phyloP scores from a whole-genome alignment of 306 rosid genomes.

The Sindora glabra region DNA sequence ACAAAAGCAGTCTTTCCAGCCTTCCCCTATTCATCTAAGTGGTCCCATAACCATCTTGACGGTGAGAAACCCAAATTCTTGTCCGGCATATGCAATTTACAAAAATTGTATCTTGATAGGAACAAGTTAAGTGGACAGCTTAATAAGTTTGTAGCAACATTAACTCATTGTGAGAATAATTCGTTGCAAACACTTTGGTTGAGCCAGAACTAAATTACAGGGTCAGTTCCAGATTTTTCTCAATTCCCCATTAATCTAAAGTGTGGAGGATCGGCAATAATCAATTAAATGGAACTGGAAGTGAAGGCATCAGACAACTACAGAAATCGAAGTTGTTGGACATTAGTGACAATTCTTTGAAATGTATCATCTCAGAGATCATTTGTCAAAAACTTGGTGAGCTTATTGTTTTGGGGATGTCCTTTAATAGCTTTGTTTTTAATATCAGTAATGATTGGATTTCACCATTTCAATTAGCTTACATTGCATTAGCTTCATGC shows the following conservation, averaged over 20 bases:
- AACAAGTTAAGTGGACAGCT: not conserved
- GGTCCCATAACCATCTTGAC: not conserved
- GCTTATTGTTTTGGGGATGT: not conserved
- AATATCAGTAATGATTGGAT: not conserved
- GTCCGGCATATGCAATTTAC: not conserved
- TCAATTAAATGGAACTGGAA: not conserved
- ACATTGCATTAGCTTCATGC: not conserved
- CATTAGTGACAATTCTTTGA: not conserved
- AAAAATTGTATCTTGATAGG: rapidly evolving
- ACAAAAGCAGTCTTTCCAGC: not conserved
- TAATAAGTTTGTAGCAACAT: not conserved
- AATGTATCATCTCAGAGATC: not conserved
- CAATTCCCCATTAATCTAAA: not conserved
- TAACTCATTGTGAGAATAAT: not conserved
- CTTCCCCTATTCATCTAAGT: not conserved
- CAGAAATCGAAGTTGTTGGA: not conserved
- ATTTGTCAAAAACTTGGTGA: not conserved
- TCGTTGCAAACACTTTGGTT: not conserved
- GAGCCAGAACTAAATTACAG: not conserved
- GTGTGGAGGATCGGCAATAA: not conserved
- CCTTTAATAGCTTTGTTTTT: not conserved
- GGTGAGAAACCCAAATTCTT: not conserved
- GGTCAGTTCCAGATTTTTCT: not conserved
- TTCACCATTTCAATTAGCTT: not conserved
- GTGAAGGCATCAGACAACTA: not conserved